phyloP scores from a whole-genome alignment of 352 stramenopile species.

The Pythium monospermum region DNA sequence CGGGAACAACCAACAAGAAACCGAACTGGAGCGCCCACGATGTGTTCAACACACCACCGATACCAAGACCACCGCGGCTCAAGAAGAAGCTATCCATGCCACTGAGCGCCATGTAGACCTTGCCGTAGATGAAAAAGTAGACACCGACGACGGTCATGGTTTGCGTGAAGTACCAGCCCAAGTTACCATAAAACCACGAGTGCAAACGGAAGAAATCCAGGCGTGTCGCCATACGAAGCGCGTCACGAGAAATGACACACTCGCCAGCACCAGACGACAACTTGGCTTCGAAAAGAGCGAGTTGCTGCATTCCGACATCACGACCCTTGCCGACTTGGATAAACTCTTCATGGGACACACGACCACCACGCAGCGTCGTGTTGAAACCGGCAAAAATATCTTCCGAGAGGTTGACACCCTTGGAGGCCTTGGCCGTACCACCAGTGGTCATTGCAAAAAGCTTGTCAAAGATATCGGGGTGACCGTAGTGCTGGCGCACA shows the following conservation, averaged over 20 bases:
- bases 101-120: conserved; percentile 93
- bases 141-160: conserved; percentile 96
- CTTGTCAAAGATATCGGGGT: conserved; percentile 89
- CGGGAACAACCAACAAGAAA: conserved; percentile 95
- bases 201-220: conserved; percentile 97
- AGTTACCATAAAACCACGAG: conserved; percentile 98
- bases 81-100: conserved; percentile 91
- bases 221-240: conserved; percentile 92
- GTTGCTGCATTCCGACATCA: conserved; percentile 98
- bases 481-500: conserved; percentile 81
- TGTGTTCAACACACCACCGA: conserved; percentile 93
- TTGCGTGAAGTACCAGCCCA: conserved; percentile 98
- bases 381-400: conserved; percentile 89
- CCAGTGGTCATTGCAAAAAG: conserved; percentile 77
- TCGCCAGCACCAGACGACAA: conserved; percentile 95
- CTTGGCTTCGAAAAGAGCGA: conserved; percentile 98
- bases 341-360: conserved; percentile 77
- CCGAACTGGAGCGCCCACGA: conserved; percentile 95
- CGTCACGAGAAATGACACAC: conserved; percentile 96
- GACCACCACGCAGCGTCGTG: conserved; percentile 67
- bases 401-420: conserved; percentile 83
- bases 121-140: conserved; percentile 98
- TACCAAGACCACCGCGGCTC: conserved; percentile 89
- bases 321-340: conserved; percentile 94
- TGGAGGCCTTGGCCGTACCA: conserved; percentile 78